phyloP scores from a whole-genome alignment of 208 protist genomes.

The Trypanosoma rangeli region DNA sequence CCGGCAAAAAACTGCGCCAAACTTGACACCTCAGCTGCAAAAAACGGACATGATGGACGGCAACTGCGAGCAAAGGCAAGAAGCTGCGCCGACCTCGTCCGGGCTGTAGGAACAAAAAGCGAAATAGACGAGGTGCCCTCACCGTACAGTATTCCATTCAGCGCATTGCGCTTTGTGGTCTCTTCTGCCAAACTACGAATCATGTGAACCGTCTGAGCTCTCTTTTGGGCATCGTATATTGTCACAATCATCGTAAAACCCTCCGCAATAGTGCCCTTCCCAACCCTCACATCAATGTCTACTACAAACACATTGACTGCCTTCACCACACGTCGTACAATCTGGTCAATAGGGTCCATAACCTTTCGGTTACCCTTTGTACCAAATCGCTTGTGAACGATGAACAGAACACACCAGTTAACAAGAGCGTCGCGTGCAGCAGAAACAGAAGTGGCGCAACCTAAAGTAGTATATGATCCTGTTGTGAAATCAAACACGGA shows the following conservation, averaged over 20 bases:
- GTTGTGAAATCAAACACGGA: slow-evolving; percentile 54
- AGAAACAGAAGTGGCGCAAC: slow-evolving; percentile 27
- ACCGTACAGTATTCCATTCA: slow-evolving; percentile 87
- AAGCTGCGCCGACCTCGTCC: slow-evolving; percentile 73
- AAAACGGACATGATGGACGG: slow-evolving; percentile 90
- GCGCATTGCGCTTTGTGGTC: slow-evolving; percentile 73
- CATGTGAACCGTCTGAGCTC: slow-evolving; percentile 80
- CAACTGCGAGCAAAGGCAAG: slow-evolving; percentile 88
- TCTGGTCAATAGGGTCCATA: slow-evolving; percentile 85
- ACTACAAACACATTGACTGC: slow-evolving; percentile 90
- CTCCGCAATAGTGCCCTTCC: slow-evolving; percentile 84
- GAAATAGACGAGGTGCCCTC: slow-evolving; percentile 89
- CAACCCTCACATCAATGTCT: slow-evolving; percentile 86
- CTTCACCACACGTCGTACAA: slow-evolving; percentile 88
- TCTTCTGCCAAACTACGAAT: slow-evolving; percentile 89
- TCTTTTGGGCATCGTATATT: slow-evolving; percentile 86
- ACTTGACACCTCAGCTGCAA: slow-evolving; percentile 79
- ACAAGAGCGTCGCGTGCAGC: slow-evolving; percentile 64
- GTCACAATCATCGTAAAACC: slow-evolving; percentile 92
- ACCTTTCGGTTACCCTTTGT: slow-evolving; percentile 81
- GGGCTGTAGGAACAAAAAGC: slow-evolving; percentile 81
- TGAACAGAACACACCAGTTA: slow-evolving; percentile 76
- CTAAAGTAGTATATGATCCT: slow-evolving; percentile 37
- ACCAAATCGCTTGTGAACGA: slow-evolving; percentile 85
- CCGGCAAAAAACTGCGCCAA: slow-evolving; percentile 74